Evolutionary conservation across 208 protist species (phyloP).

Genomic region (Trypanosoma scelopori): DNA sequence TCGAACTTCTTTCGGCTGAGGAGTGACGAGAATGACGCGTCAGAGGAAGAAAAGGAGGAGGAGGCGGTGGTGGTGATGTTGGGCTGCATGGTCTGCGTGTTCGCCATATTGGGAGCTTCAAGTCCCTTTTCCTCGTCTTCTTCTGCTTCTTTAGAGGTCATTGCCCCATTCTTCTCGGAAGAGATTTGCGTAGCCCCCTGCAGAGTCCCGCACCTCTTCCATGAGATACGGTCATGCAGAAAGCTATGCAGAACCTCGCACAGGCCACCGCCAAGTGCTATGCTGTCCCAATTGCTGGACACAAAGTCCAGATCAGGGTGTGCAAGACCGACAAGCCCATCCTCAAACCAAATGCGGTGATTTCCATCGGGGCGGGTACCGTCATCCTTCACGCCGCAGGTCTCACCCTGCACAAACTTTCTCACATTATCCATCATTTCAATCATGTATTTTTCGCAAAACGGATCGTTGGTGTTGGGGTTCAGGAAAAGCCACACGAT

Average conservation of each 20-base stretch:
- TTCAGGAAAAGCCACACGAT: conserved; percentile 62
- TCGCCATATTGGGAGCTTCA: neutral
- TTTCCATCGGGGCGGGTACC: neutral
- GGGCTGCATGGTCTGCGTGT: neutral
- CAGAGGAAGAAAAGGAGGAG: neutral
- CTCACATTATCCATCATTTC: conserved; percentile 10
- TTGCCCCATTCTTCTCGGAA: neutral
- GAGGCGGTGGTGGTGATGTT: neutral
- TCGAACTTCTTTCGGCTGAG: conserved; percentile 34
- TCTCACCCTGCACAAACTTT: conserved; percentile 10
- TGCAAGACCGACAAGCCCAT: conserved; percentile 2
- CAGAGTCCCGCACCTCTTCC: conserved; percentile 1
- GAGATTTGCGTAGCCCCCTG: neutral
- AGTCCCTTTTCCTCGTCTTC: neutral
- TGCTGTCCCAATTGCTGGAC: neutral
- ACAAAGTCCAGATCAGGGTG: neutral
- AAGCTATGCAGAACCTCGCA: conserved; percentile 23
- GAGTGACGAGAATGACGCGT: conserved; percentile 33
- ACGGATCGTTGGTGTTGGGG: conserved; percentile 25
- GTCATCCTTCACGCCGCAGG: neutral
- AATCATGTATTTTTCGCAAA: conserved; percentile 19
- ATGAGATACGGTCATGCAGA: conserved; percentile 6
- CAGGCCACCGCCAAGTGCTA: conserved; percentile 5
- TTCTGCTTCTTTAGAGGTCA: neutral
- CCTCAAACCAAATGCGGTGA: neutral